Conservation (phyloP, 148 eudicot species). For the Limonium bicolor region DNA sequence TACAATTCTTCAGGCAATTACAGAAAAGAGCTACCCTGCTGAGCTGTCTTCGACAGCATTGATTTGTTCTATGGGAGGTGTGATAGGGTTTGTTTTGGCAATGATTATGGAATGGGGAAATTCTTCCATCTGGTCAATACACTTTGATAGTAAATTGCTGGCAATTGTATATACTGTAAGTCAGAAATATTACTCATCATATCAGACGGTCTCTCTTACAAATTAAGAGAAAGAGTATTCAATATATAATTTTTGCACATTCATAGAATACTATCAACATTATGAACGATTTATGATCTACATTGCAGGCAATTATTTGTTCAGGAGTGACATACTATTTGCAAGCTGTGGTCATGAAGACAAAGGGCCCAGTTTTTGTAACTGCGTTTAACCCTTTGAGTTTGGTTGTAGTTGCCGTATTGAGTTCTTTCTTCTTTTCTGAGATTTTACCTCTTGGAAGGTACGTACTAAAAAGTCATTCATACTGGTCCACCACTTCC, state of each 20-base stretch:
- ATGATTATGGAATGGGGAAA: conserved; percentile 36
- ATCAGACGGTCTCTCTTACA: too few species aligned
- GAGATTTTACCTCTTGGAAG: conserved; percentile 58
- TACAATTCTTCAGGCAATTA: conserved; percentile 29
- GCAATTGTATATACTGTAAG: conserved; percentile 61
- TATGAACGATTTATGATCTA: background rate
- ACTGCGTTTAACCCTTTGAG: conserved; percentile 62
- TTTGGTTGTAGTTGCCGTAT: conserved; percentile 63
- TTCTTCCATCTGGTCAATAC: conserved; percentile 42
- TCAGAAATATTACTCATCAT: background rate
- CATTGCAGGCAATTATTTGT: conserved; percentile 55
- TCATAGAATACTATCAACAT: background rate
- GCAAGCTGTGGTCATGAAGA: conserved; percentile 45
- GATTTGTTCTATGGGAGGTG: conserved; percentile 46
- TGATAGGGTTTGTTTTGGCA: conserved; percentile 42
- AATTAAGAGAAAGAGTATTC: too few species aligned
- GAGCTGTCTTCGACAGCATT: conserved; percentile 62
- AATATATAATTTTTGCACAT: background rate
- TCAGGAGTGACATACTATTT: conserved; percentile 50
- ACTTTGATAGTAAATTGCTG: conserved; percentile 38
- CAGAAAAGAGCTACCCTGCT: conserved; percentile 65
- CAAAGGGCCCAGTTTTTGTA: conserved; percentile 78
- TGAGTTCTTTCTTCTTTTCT: conserved; percentile 43
- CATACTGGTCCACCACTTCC: background rate
- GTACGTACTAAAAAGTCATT: conserved; percentile 14